These are phyloP conservation scores for Thelonectria discophora DNA, from an alignment of 2,329 filamentous ascomycete species.

Conservation along the genomic window DNA sequence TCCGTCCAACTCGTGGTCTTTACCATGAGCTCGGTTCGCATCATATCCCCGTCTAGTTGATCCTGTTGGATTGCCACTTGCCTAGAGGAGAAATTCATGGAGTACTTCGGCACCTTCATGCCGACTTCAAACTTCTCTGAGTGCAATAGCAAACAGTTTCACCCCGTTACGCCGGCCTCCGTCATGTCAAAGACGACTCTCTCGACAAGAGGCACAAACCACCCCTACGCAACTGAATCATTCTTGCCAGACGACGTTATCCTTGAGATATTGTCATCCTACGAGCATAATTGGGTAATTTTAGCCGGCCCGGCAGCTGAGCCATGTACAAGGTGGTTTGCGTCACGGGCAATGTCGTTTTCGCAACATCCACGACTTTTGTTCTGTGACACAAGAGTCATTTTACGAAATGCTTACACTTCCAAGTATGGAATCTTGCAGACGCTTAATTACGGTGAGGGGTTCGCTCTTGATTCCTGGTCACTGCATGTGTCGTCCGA, in stretches of 20 bases:
- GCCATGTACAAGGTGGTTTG: slow-evolving; percentile 8
- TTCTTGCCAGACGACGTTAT: background rate
- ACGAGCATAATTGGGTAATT: slow-evolving; percentile 5
- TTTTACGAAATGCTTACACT: background rate
- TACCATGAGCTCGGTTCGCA: background rate
- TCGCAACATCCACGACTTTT: background rate
- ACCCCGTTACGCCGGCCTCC: background rate
- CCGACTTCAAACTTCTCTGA: background rate
- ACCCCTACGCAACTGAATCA: background rate
- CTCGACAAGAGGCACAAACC: background rate
- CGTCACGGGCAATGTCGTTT: background rate
- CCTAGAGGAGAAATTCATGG: background rate
- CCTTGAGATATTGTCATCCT: background rate
- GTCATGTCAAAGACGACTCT: background rate
- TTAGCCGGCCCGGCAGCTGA: slow-evolving; percentile 8
- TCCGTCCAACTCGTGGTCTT: background rate
- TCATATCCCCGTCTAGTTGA: background rate
- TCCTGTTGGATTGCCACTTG: background rate
- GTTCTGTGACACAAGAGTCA: background rate
- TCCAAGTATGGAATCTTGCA: background rate
- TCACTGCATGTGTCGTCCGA: background rate
- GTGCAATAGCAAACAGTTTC: background rate
- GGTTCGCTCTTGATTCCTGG: background rate
- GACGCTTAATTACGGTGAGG: background rate
- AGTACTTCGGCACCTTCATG: background rate